Percentiles rank a stretch among this genome's conserved stretches.
These are phyloP conservation scores for Podaxis sp. DNA, from an alignment of 768 basidiomycete species.

Conservation along the genomic window DNA sequence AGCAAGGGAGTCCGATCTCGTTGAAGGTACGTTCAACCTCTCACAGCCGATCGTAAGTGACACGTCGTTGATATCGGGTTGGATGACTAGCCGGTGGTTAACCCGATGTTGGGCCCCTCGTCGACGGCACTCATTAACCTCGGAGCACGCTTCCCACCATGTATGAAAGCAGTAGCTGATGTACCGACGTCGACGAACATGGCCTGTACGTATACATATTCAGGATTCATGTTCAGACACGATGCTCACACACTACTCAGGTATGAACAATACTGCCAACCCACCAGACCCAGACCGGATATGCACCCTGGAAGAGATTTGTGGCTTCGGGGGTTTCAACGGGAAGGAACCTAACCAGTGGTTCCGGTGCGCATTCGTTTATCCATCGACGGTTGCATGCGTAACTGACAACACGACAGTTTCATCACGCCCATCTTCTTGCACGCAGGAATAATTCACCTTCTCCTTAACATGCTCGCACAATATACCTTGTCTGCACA, in stretches of 20 bases:
- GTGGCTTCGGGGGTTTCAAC: constrained; percentile 78
- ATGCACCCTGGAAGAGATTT: constrained; percentile 80
- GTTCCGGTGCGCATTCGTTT: constrained; percentile 37
- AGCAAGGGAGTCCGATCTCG: constrained; percentile 83
- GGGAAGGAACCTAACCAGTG: constrained; percentile 44
- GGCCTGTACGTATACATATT: constrained; percentile 47
- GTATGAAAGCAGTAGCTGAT: constrained; percentile 73
- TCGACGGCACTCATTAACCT: constrained; percentile 79
- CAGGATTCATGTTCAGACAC: not conserved
- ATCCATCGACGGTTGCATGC: not conserved
- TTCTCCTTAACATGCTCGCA: constrained; percentile 86
- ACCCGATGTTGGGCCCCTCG: constrained; percentile 91
- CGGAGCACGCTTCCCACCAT: constrained; percentile 92
- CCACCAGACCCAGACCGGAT: constrained; percentile 60
- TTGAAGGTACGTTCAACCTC: constrained; percentile 57
- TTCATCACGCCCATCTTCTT: constrained; percentile 90
- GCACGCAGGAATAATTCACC: constrained; percentile 95
- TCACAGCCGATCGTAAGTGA: not conserved
- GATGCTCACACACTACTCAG: constrained; percentile 29
- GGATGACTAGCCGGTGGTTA: constrained; percentile 63
- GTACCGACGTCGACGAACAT: constrained; percentile 55
- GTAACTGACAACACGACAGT: constrained; percentile 33
- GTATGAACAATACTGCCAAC: constrained; percentile 83
- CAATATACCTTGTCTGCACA: constrained; percentile 80
- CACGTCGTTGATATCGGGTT: not conserved